Evolutionary conservation across 495 filamentous ascomycete genomes (phyloP), one percentile per base, ranked within the genome.

Genomic region (Lepraria neglecta): DNA sequence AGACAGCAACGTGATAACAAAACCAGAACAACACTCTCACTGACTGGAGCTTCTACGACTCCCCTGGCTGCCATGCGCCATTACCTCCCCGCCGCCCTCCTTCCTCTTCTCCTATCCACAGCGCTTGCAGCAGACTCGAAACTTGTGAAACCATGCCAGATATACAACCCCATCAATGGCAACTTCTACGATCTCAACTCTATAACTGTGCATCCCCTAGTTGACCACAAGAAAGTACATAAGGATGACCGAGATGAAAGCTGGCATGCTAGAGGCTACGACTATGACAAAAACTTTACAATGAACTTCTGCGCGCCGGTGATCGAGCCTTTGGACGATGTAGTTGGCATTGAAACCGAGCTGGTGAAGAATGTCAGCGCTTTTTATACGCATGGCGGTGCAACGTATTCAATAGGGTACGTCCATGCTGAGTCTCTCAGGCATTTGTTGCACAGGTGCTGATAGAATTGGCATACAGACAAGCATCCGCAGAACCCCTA

Each of bases 261-360:
- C 78, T 97, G 92, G 85, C 76, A 84, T 50, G 88, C 89, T 10
- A 83, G 79, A 62, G 95, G 95, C 28, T 89, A 87, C 66, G 92
- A 96, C 71, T 91, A 95, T 69, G 79, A 79, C 28, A 82, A 86
- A 15, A 97, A 97, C 74, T 97, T 99, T 70, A 97, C 91, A 1
- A 70, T 99, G 58, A 99, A 99, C 69, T 86, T 99, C 66, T 99
- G 95, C 73, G 86, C 82, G 48, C 82, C 91, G 1, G 90, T 96
- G 27, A 81, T 97, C 38, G 89, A 95, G 65, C 73, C 81, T 33
- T 72, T 92, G 21, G 79, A 85, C 27, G 79, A 91, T 65, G 86
- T 91, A 7, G 81, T 84, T 17, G 89, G 85, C 0, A 73, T 97
- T 14, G 78, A 86, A 0, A 76, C 82, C 62, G 68, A 74, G 54